Evolutionary conservation across 2,329 filamentous ascomycete species (phyloP), one percentile per base, ranked within the genome.

Genomic region (Fusarium oxysporum): DNA sequence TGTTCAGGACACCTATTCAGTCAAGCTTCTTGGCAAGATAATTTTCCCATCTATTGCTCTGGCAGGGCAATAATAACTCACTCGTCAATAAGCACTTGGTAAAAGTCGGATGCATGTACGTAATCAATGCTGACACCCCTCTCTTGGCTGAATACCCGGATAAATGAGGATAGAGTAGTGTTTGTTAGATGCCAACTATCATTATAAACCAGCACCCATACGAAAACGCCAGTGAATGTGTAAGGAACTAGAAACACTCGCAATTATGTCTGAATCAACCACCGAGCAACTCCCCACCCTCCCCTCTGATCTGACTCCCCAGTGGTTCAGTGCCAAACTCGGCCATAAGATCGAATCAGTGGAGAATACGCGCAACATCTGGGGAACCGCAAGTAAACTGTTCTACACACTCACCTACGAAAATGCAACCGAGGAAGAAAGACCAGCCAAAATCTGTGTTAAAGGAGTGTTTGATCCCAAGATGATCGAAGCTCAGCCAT

Each of bases 401-500:
- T 80, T 79, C 56, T 74, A 71, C 48, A 75, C 62, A 19, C 61
- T 82, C 41, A 72, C 71, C 1, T 82, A 81, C 65, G 75, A 79
- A 32, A 54, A 80, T 37, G 77, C 67, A 25, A 63, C 54, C 33
- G n/a, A 30, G 7, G 38, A 55, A 23, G 47, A 74, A 25, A 63
- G 63, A 3, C 75, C 75, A 3, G 62, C 11, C 3, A 3, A 69
- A 1, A 60, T 84, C 54, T 83, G 81, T 47, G 65, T 83, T 62
- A 83, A 83, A 73, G 82, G 81, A 23, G 78, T 80, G n/a, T 83
- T 83, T 65, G 79, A 82, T 56, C 80, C 80, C 11, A 70, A 66
- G 17, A 81, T 82, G 78, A 70, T 80, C 3, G 65, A 71, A 12
- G 62, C 65, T 10, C 74, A 77, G 28, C 76, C 76, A 14, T 77